A percentile compares a stretch with the other conserved stretches of the same genome.
Conservation (phyloP, 805 yeast genomes). For the Tetrapisispora arboricola region DNA sequence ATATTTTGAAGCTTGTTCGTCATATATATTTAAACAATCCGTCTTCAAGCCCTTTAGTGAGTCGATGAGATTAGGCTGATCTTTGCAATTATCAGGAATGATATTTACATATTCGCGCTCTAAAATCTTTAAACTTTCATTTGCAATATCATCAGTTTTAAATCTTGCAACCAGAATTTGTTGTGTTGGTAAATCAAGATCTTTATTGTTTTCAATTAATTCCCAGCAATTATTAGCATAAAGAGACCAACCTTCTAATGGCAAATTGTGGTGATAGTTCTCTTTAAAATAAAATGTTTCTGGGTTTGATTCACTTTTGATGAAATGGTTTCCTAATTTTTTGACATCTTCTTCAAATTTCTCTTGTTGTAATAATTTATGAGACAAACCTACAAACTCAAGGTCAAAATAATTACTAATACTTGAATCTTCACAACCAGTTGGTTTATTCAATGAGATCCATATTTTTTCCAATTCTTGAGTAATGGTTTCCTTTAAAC, state of each 20-base stretch:
- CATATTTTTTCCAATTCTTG: slow-evolving; percentile 71
- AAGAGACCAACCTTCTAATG: slow-evolving; percentile 92
- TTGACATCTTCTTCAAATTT: slow-evolving; percentile 53
- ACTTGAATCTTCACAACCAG: slow-evolving; percentile 37
- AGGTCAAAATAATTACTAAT: slow-evolving; percentile 77
- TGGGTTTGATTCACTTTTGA: slow-evolving; percentile 14
- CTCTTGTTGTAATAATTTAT: slow-evolving; percentile 72
- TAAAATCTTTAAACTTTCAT: slow-evolving; percentile 40
- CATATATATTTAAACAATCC: slow-evolving; percentile 45
- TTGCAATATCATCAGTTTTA: slow-evolving; percentile 82
- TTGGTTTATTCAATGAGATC: slow-evolving; percentile 68
- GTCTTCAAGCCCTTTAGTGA: slow-evolving; percentile 36
- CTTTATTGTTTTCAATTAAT: slow-evolving; percentile 86
- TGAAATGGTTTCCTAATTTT: slow-evolving; percentile 53
- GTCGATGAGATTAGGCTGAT: slow-evolving; percentile 31
- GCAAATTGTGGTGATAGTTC: slow-evolving; percentile 62
- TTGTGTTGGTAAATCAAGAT: slow-evolving; percentile 92
- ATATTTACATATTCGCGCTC: slow-evolving; percentile 27
- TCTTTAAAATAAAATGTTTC: slow-evolving; percentile 42
- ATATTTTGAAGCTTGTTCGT: slow-evolving; percentile 68
- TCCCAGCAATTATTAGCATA: slow-evolving; percentile 91
- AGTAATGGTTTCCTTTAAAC: slow-evolving; percentile 56
- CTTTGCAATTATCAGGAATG: slow-evolving; percentile 21
- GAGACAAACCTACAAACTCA: slow-evolving; percentile 71
- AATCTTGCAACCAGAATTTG: slow-evolving; percentile 90